Evolutionary conservation across 1,284 basidiomycete genomes (phyloP).

Genomic region (Crocinoboletus sp.): DNA sequence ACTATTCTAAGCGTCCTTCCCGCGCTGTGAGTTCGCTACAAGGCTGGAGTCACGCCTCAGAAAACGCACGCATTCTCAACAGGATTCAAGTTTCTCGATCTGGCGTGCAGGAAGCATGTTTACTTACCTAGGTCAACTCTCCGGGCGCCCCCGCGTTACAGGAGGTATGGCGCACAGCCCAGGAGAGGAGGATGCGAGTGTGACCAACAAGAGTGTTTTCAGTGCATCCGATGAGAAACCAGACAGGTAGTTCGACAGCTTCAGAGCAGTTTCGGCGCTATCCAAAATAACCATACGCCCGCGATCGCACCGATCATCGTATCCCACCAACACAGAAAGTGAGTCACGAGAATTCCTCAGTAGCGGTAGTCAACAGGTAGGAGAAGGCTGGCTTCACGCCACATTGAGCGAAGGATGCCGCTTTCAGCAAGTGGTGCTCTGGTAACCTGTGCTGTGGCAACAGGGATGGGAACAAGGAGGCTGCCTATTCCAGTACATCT

Average conservation of each 20-base stretch:
- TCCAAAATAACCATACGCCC: no score
- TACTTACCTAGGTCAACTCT: slow-evolving; percentile 65
- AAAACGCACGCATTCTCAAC: slow-evolving; percentile 45
- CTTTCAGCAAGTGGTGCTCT: no score
- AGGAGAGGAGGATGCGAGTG: slow-evolving; percentile 47
- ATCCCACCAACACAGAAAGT: slow-evolving; percentile 4
- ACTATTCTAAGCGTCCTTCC: slow-evolving; percentile 27
- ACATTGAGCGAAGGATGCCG: slow-evolving; percentile 13
- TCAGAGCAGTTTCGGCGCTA: background rate
- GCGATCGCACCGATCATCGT: slow-evolving; percentile 5
- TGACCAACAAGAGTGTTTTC: no score
- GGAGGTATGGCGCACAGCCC: slow-evolving; percentile 68
- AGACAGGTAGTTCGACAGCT: background rate
- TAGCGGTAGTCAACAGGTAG: slow-evolving; percentile 18
- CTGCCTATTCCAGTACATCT: slow-evolving; percentile 13
- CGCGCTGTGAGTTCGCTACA: slow-evolving; percentile 60
- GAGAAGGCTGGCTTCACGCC: slow-evolving; percentile 20
- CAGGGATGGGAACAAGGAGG: slow-evolving; percentile 10
- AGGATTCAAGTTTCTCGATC: slow-evolving; percentile 10
- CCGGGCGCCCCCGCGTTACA: slow-evolving; percentile 77
- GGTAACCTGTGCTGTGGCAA: slow-evolving; percentile 10
- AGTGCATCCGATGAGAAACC: background rate
- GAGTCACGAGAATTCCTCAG: background rate
- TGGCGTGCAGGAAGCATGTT: slow-evolving; percentile 13
- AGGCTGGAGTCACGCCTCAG: slow-evolving; percentile 70